phyloP scores from a whole-genome alignment of 441 rosid species.

The Populus hybrid region DNA sequence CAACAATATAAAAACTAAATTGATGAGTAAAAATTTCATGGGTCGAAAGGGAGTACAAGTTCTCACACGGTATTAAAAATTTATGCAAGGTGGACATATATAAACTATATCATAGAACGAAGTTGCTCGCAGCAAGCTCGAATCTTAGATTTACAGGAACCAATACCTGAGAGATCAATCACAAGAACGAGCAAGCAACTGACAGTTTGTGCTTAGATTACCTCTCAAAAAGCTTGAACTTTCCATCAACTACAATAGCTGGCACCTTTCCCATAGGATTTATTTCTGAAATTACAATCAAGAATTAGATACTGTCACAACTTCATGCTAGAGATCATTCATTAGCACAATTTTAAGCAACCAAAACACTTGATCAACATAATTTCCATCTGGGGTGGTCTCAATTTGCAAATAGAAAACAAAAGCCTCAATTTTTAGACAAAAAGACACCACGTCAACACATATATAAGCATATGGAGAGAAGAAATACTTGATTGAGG shows the following conservation, averaged over 20 bases:
- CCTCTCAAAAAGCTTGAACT: constrained; percentile 85
- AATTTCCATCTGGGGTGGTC: not conserved
- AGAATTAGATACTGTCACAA: too few species aligned
- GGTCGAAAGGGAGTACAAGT: not conserved
- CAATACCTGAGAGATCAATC: not conserved
- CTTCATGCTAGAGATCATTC: not conserved
- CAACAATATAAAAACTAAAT: not conserved
- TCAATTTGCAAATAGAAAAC: not conserved
- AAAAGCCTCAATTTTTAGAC: not conserved
- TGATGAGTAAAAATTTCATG: not conserved
- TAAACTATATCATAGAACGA: not conserved
- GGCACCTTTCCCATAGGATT: constrained; percentile 74
- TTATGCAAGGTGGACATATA: not conserved
- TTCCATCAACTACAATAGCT: constrained; percentile 66
- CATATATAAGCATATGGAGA: not conserved
- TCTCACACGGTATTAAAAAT: not conserved
- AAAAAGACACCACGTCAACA: not conserved
- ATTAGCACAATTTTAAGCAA: not conserved
- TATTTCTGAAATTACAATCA: constrained; percentile 38
- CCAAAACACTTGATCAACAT: not conserved
- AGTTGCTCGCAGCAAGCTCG: not conserved
- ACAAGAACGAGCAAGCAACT: not conserved
- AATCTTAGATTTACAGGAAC: not conserved
- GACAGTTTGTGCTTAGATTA: constrained; percentile 11
- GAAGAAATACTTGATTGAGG: not conserved